phyloP scores from a whole-genome alignment of 73 alveolate genomes.

The Blepharisma stoltei region DNA sequence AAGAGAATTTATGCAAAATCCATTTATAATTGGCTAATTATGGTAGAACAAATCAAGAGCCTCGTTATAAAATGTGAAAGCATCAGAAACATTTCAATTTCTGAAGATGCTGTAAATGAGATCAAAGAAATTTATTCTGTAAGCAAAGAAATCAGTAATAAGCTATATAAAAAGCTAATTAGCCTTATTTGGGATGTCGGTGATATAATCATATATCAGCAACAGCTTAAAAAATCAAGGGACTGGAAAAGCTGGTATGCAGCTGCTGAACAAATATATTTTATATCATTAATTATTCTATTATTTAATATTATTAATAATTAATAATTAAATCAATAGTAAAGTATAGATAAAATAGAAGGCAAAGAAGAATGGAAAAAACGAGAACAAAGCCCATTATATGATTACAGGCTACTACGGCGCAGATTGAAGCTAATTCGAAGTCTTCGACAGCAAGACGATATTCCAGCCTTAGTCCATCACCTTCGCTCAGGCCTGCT shows the following conservation, averaged over 20 bases:
- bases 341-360: conserved; percentile 52
- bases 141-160: neutral
- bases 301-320: no score
- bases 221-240: neutral
- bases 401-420: conserved; percentile 42
- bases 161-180: conserved; percentile 29
- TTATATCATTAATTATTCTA: no score
- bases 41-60: no score
- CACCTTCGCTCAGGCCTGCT: conserved; percentile 46
- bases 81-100: no score
- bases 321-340: no score
- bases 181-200: conserved; percentile 31
- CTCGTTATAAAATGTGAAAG: no score
- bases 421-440: conserved; percentile 25
- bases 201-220: neutral
- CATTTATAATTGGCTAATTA: no score
- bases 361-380: conserved; percentile 63
- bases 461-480: conserved; percentile 43
- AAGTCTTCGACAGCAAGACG: conserved; percentile 36
- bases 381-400: conserved; percentile 34
- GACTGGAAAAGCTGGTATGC: conserved; percentile 43
- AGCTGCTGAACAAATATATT: conserved; percentile 33
- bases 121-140: neutral
- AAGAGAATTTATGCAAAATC: no score
- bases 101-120: no score